A percentile compares a stretch with the other conserved stretches of the same genome.
Conservation (phyloP, 495 filamentous ascomycete genomes). For the Thermothielavioides terrestris region DNA sequence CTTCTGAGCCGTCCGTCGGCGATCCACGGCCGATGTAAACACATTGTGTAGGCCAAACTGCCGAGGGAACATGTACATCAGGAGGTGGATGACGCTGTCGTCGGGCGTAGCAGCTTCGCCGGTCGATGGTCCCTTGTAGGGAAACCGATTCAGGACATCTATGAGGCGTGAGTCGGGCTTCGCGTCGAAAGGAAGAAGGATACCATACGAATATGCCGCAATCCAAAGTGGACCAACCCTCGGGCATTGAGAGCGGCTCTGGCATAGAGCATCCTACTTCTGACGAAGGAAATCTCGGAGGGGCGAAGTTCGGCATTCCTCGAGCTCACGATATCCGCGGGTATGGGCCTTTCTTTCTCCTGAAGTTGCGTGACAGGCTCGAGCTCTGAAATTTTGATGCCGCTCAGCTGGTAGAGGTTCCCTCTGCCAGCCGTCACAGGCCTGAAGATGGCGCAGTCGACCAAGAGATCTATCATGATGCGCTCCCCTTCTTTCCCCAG, state of each 20-base stretch:
- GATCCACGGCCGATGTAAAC: slow-evolving; percentile 63
- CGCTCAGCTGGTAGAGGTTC: slow-evolving; percentile 72
- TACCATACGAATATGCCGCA: slow-evolving; percentile 76
- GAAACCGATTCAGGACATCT: slow-evolving; percentile 82
- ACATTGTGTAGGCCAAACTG: slow-evolving; percentile 88
- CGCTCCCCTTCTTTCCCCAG: slow-evolving; percentile 70
- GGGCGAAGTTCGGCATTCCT: slow-evolving; percentile 25
- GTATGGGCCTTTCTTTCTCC: slow-evolving; percentile 7
- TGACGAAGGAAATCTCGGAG: slow-evolving; percentile 65
- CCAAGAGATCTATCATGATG: slow-evolving; percentile 70
- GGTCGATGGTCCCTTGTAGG: slow-evolving; percentile 23
- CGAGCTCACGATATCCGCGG: slow-evolving; percentile 8
- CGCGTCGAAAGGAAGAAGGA: neutral
- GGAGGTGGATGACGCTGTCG: slow-evolving; percentile 57
- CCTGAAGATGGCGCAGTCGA: slow-evolving; percentile 71
- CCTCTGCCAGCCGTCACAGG: slow-evolving; percentile 47
- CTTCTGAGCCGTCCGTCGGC: slow-evolving; percentile 53
- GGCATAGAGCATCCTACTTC: slow-evolving; percentile 81
- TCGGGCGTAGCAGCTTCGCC: slow-evolving; percentile 26
- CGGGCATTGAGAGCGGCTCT: slow-evolving; percentile 57
- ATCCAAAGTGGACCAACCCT: slow-evolving; percentile 60
- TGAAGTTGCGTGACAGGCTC: slow-evolving; percentile 16
- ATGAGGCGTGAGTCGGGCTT: slow-evolving; percentile 1
- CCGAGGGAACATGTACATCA: slow-evolving; percentile 90
- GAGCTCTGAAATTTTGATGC: slow-evolving; percentile 41